Conservation (phyloP, 768 basidiomycete species). For the Hortiboletus campestris region DNA sequence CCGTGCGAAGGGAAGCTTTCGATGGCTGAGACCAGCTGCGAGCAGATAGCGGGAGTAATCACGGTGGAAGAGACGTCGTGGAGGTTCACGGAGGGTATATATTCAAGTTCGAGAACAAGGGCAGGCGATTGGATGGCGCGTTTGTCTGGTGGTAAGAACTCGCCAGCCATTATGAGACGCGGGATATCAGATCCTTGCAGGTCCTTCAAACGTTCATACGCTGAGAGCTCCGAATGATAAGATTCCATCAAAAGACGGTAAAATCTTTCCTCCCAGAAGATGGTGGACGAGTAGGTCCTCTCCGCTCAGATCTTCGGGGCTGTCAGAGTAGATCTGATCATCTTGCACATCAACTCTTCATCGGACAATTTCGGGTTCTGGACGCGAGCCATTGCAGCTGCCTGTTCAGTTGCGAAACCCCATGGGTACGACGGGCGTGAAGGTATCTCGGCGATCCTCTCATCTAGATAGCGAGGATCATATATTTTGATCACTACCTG, state of each 20-base stretch:
- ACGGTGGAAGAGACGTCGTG: not conserved
- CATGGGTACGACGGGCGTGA: not conserved
- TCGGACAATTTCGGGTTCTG: not conserved
- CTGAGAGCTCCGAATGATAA: not conserved
- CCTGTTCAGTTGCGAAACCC: not conserved
- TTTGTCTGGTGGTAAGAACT: not conserved
- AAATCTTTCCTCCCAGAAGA: not conserved
- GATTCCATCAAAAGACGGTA: not conserved
- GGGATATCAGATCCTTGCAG: conserved; percentile 4
- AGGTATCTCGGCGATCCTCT: not conserved
- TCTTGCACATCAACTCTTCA: not conserved
- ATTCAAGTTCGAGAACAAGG: conserved; percentile 8
- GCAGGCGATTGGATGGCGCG: not conserved
- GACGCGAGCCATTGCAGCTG: not conserved
- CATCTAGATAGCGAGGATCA: conserved; percentile 5
- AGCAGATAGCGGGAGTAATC: not conserved
- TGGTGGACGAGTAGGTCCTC: not conserved
- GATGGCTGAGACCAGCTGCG: not conserved
- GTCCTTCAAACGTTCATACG: not conserved
- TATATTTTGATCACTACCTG: conserved; percentile 3
- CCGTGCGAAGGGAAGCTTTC: not conserved
- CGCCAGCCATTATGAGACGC: not conserved
- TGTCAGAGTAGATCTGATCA: not conserved
- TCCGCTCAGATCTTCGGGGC: not conserved
- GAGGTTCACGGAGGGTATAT: conserved; percentile 3